Conservation (phyloP, 805 yeast genomes). For the Sugiyamaella qingdaonensis region DNA sequence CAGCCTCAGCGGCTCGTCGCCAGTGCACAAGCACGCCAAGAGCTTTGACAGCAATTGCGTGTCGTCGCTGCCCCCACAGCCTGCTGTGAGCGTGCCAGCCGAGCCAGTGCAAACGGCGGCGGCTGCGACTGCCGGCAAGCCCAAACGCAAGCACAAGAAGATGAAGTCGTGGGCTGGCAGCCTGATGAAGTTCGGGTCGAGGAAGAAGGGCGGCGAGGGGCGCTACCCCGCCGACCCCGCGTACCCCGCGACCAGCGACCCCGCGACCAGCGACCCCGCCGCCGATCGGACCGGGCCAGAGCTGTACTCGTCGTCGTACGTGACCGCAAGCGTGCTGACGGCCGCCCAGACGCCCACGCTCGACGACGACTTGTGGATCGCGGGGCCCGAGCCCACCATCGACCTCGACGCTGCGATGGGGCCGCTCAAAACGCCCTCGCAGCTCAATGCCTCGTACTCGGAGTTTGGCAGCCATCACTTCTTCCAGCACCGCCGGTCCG, state of each 20-base stretch:
- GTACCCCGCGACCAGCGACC: not conserved
- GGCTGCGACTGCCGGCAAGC: not conserved
- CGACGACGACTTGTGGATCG: conserved; percentile 24
- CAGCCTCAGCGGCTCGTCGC: not conserved
- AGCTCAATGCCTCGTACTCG: conserved; percentile 11
- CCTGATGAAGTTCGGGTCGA: conserved; percentile 20
- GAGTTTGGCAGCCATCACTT: conserved; percentile 12
- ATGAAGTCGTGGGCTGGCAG: conserved; percentile 40
- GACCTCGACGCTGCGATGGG: conserved; percentile 53
- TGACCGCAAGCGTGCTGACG: not conserved
- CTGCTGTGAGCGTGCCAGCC: not conserved
- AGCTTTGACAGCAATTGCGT: not conserved
- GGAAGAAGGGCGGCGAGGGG: conserved; percentile 6
- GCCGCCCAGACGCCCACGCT: not conserved
- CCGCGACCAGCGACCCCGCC: not conserved
- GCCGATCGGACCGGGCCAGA: conserved; percentile 19
- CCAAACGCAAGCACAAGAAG: conserved; percentile 30
- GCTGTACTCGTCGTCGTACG: conserved; percentile 19
- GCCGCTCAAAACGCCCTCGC: conserved; percentile 23
- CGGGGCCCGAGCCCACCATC: conserved; percentile 51
- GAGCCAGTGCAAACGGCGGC: not conserved
- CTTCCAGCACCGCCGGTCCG: conserved; percentile 46
- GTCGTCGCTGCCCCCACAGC: not conserved
- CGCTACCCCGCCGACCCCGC: no score
- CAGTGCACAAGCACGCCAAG: conserved; percentile 1